A percentile compares a stretch with the other conserved stretches of the same genome.
These are phyloP conservation scores for Mucor irregularis DNA, from an alignment of 371 early-diverging fungal species.

Conservation along the genomic window DNA sequence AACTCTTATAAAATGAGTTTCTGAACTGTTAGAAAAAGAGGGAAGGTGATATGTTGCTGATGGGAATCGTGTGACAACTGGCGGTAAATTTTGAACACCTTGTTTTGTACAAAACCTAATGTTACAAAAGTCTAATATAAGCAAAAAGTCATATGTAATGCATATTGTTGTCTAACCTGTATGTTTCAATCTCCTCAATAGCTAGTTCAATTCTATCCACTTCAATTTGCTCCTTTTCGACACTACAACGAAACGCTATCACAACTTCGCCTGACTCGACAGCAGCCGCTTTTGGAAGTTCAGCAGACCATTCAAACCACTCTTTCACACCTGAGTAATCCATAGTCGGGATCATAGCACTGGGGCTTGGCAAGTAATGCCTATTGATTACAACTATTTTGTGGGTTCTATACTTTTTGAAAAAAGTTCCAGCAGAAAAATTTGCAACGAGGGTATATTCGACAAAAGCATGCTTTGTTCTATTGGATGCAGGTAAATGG, in stretches of 20 bases:
- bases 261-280: slow-evolving; percentile 46
- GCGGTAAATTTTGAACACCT: slow-evolving; percentile 40
- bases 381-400: slow-evolving; percentile 31
- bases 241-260: slow-evolving; percentile 42
- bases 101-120: slow-evolving; percentile 39
- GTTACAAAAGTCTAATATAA: not conserved
- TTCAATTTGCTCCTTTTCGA: slow-evolving; percentile 47
- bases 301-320: slow-evolving; percentile 53
- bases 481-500: slow-evolving; percentile 36
- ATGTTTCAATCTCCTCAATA: slow-evolving; percentile 42
- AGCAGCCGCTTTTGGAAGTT: slow-evolving; percentile 45
- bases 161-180: slow-evolving; percentile 26
- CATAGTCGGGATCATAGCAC: slow-evolving; percentile 46
- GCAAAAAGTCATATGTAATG: not conserved
- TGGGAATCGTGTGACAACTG: slow-evolving; percentile 36
- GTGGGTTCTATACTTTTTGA: slow-evolving; percentile 45
- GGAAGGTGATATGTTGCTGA: slow-evolving; percentile 38
- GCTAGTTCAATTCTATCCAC: slow-evolving; percentile 36
- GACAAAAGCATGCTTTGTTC: slow-evolving; percentile 42
- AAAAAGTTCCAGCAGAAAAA: slow-evolving; percentile 44
- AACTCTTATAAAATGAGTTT: slow-evolving; percentile 45
- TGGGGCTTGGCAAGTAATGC: slow-evolving; percentile 46
- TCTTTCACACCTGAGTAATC: slow-evolving; percentile 34
- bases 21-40: slow-evolving; percentile 33
- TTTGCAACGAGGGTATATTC: slow-evolving; percentile 44